phyloP scores from a whole-genome alignment of 202 grass and related monocot genomes.

The Elaeis oleifera region DNA sequence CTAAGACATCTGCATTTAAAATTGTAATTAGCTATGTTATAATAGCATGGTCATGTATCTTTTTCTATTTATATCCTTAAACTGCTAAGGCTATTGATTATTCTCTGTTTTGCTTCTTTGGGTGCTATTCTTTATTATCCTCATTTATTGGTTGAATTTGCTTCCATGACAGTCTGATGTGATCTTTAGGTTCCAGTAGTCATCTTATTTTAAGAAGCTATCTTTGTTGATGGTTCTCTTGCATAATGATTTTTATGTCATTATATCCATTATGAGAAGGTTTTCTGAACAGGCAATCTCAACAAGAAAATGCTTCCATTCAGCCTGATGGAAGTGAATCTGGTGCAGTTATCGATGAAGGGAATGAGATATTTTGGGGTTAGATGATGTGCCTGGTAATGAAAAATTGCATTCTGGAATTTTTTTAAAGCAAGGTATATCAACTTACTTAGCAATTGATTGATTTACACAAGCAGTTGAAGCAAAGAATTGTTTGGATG shows the following conservation, averaged over 20 bases:
- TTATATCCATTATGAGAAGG: neutral
- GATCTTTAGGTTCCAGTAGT: too few species aligned
- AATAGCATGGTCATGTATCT: too few species aligned
- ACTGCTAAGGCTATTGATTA: too few species aligned
- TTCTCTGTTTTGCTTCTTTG: too few species aligned
- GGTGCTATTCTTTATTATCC: too few species aligned
- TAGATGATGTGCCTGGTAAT: slow-evolving; percentile 90
- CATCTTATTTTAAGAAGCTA: neutral
- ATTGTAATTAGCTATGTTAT: too few species aligned
- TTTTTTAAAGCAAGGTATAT: slow-evolving; percentile 22
- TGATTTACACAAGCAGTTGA: slow-evolving; percentile 44
- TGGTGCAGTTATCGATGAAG: slow-evolving; percentile 35
- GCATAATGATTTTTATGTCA: neutral
- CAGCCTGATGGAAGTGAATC: slow-evolving; percentile 41
- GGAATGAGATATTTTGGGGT: slow-evolving; percentile 59
- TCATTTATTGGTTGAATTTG: too few species aligned
- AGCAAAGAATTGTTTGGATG: slow-evolving; percentile 59
- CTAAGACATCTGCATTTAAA: too few species aligned
- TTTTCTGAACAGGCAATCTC: slow-evolving; percentile 51
- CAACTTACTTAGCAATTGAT: slow-evolving; percentile 16
- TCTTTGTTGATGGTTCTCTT: neutral
- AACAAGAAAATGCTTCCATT: slow-evolving; percentile 57
- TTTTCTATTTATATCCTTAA: too few species aligned
- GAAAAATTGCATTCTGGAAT: slow-evolving; percentile 14
- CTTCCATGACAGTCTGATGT: too few species aligned